Evolutionary conservation across 495 filamentous ascomycete species (phyloP), one percentile per base, ranked within the genome.

Genomic region (Penicillium psychrofluorescens): DNA sequence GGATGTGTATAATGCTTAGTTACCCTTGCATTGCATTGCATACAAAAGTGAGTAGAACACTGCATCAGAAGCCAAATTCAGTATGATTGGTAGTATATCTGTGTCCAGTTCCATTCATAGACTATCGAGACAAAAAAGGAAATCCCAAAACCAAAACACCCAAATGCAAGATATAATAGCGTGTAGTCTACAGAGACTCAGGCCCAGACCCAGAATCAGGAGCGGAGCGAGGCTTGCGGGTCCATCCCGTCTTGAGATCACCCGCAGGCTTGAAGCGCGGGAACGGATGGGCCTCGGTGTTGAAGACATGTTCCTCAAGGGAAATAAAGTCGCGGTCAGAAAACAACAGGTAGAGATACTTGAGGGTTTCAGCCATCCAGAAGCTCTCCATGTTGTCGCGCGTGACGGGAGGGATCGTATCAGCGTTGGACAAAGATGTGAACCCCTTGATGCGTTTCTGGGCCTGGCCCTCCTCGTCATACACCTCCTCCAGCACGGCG

Each of bases 281-380:
- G 48, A 99, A 75, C 2, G 86, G 81, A 62, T 99, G 92, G 13
- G 88, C 92, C 72, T 97, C 92, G 11, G 94, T 97, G 58, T 97
- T 99, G 51, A 97, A 80, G 16, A 99, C 88, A 30, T 95, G 69
- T 39, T 90, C 74, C 50, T 90, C 83, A 29, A 97, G 71, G 8
- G 90, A 86, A 37, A 96, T 71, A 40, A 96, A 68, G 35, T 95
- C 88, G 40, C 81, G 73, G 7, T 85, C 82, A 15, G 87, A 91
- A 66, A 99, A 98, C 38, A 97, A 74, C 27, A 98, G 77, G 61
- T 95, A 98, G 55, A 98, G 85, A 53, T 97, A 98, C 68, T 99
- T 99, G 33, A 99, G 72, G 31, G 94, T 99, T 68, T 99, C 94
- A 34, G 92, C 90, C 67, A 97, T 82, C 92, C 88, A 95, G 61